Evolutionary conservation across 2,329 filamentous ascomycete genomes (phyloP), one percentile per base, ranked within the genome.

Genomic region (Ceratocystis cacaofunesta): DNA sequence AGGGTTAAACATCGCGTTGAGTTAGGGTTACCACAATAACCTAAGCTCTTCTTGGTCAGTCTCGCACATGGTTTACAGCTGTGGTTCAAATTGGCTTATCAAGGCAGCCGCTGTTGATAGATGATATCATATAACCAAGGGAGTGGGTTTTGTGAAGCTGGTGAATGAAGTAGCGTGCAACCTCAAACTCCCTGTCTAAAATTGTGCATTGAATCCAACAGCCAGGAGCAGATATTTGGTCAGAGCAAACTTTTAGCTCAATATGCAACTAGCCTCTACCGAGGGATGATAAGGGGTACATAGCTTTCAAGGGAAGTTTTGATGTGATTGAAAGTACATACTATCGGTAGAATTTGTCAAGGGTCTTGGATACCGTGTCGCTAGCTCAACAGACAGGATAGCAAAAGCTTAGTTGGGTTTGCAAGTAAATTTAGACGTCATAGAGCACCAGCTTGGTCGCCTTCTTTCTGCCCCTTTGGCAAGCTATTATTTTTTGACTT

Each of bases 171-270:
- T 25, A 50, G 46, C 8, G 19, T 52, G 48, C 48, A 52, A 52
- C 48, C 19, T 52, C 19, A 52, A 28, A 12, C 22, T 19, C 48
- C 15, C 25, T 52, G 48, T 52, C 48, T 10, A 52, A 52, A 52
- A 52, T 52, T 52, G 48, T 58, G 55, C 55, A 58, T 58, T 58
- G 28, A 58, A 32, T 58, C 28, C 55, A 58, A 10, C 55, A 58
- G 55, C 2, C 28, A 58, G 25, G 48, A 52, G 48, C 48, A 25
- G 52, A 57, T 57, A 17, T 15, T 25, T 57, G 52, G 52, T 30
- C 25, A 28, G 55, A 28, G 55, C 55, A 58, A 58, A 58, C 15
- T 58, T 58, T 58, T 58, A 58, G 55, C 55, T 58, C 28, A 19
- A 19, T 19, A 32, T 58, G 55, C 55, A 58, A 17, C 55, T 8